These are phyloP conservation scores for Jamesozyma hellenica DNA, from an alignment of 805 yeast genomes.

Conservation along the genomic window DNA sequence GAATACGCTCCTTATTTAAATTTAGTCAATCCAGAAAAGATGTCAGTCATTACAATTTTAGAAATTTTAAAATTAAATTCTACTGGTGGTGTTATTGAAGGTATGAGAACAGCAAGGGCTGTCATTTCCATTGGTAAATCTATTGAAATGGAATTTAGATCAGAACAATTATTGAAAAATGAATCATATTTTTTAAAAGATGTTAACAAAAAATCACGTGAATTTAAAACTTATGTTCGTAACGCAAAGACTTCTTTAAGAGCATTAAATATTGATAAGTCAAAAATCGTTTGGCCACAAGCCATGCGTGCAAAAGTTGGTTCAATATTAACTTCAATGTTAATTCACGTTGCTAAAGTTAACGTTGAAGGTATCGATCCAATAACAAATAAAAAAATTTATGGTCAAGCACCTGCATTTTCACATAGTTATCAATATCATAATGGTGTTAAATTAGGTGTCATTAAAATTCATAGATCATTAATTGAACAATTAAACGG, in stretches of 20 bases:
- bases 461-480: constrained; percentile 62
- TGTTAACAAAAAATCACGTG: constrained; percentile 38
- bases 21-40: constrained; percentile 65
- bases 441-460: constrained; percentile 72
- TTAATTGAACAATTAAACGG: constrained; percentile 59
- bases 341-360: constrained; percentile 75
- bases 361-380: constrained; percentile 78
- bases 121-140: constrained; percentile 75
- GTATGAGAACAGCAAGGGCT: constrained; percentile 76
- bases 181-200: constrained; percentile 49
- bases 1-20: constrained; percentile 70
- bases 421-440: constrained; percentile 78
- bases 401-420: constrained; percentile 80
- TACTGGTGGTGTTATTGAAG: constrained; percentile 67
- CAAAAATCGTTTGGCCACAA: constrained; percentile 44
- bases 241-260: constrained; percentile 31
- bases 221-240: constrained; percentile 34
- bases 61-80: constrained; percentile 69
- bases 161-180: constrained; percentile 50
- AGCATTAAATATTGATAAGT: constrained; percentile 29
- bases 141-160: constrained; percentile 71
- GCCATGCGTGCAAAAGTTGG: constrained; percentile 64
- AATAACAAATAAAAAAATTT: constrained; percentile 52
- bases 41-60: constrained; percentile 74
- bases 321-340: constrained; percentile 60